Evolutionary conservation across 257 asterid genomes (phyloP).

Genomic region (Solanum ahanhuiri): DNA sequence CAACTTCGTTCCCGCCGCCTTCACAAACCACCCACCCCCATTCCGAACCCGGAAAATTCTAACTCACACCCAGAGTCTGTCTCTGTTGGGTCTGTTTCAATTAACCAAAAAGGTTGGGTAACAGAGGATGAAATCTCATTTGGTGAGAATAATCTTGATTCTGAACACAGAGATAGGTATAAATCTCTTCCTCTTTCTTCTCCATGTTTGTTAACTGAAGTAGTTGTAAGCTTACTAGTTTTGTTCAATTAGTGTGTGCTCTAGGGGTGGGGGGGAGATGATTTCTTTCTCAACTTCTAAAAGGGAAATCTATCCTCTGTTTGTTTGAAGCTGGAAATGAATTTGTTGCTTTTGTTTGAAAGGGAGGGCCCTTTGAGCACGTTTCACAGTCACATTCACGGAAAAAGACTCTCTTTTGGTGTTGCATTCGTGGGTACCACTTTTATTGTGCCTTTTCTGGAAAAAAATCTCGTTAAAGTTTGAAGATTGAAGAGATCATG

Average conservation of each 20-base stretch:
- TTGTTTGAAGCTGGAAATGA: background rate
- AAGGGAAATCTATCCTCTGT: background rate
- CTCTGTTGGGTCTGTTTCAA: conserved; percentile 17
- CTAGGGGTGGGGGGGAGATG: background rate
- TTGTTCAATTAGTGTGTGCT: background rate
- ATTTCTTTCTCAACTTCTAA: background rate
- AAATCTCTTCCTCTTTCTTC: background rate
- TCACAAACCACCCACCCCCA: conserved; percentile 9
- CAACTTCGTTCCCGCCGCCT: conserved; percentile 66
- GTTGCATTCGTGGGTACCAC: conserved; percentile 4
- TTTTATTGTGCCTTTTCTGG: background rate
- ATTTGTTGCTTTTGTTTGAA: conserved; percentile 6
- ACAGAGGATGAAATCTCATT: conserved; percentile 28
- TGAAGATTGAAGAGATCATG: background rate
- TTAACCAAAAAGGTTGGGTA: conserved; percentile 10
- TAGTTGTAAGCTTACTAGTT: background rate
- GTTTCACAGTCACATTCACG: conserved; percentile 10
- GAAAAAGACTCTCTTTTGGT: background rate
- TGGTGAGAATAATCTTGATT: conserved; percentile 38
- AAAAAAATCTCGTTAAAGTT: background rate
- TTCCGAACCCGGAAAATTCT: background rate
- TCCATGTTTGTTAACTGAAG: background rate
- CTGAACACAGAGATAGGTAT: conserved; percentile 36
- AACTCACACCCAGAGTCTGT: background rate
- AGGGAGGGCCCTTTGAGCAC: conserved; percentile 4